These are phyloP conservation scores for Setomelanomma holmii DNA, from an alignment of 2,329 filamentous ascomycete genomes.

Conservation along the genomic window DNA sequence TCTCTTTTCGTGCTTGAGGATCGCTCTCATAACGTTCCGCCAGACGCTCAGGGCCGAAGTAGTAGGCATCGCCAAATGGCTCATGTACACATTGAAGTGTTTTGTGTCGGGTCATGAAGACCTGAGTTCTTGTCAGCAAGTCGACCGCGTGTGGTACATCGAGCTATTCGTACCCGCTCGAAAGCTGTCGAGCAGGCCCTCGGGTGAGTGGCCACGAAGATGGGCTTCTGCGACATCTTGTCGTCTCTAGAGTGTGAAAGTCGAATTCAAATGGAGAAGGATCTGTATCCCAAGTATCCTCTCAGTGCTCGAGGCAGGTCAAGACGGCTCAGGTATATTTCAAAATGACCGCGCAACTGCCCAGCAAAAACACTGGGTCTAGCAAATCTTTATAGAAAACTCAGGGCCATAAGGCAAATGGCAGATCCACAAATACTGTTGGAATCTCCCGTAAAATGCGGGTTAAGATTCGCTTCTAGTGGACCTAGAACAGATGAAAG, in stretches of 20 bases:
- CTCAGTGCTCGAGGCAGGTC: conserved; percentile 5
- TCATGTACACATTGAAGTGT: conserved; percentile 87
- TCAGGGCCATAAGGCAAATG: conserved; percentile 6
- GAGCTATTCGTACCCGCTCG: conserved; percentile 72
- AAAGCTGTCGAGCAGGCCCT: conserved; percentile 96
- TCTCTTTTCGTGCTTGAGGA: conserved; percentile 59
- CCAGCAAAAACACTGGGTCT: conserved; percentile 23
- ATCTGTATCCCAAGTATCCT: conserved; percentile 37
- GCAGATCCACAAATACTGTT: conserved; percentile 38
- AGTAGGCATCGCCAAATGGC: conserved; percentile 96
- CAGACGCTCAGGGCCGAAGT: conserved; percentile 90
- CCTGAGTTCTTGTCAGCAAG: conserved; percentile 47
- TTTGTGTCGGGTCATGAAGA: conserved; percentile 94
- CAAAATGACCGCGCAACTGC: conserved; percentile 35
- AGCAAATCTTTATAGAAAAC: conserved; percentile 33
- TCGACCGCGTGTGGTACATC: background rate
- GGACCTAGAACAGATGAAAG: conserved; percentile 18
- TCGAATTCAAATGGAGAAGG: conserved; percentile 11
- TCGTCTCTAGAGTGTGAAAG: conserved; percentile 6
- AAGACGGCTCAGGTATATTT: conserved; percentile 34
- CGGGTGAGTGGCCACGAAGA: conserved; percentile 94
- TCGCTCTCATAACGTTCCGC: conserved; percentile 80
- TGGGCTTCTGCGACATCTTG: conserved; percentile 76
- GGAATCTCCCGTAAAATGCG: conserved; percentile 22
- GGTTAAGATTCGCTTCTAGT: conserved; percentile 25